These are phyloP conservation scores for Grosmannia serpens DNA, from an alignment of 2,329 filamentous ascomycete genomes.

Conservation along the genomic window DNA sequence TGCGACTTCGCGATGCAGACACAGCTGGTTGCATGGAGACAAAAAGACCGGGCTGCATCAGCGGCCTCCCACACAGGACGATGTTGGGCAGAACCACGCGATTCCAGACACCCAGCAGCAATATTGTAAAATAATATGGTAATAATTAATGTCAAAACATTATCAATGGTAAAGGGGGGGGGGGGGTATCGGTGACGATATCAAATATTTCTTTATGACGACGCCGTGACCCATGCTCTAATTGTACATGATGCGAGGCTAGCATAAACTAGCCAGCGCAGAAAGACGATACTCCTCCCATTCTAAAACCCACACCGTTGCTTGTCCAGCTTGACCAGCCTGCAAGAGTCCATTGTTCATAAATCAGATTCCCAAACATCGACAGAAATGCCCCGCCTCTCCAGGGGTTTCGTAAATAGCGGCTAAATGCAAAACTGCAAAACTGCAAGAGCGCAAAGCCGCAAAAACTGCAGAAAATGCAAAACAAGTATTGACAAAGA, in stretches of 20 bases:
- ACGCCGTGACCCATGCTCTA: constrained; percentile 11
- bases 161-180: neutral
- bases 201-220: constrained; percentile 4
- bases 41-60: neutral
- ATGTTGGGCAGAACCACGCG: neutral
- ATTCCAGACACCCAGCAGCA: neutral
- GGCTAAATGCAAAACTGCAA: neutral
- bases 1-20: neutral
- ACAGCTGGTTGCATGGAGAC: neutral
- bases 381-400: neutral
- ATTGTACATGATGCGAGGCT: neutral
- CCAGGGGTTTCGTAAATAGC: neutral
- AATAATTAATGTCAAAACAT: neutral
- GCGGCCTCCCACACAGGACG: neutral
- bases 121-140: neutral
- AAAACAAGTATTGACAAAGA: neutral
- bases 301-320: neutral
- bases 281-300: neutral
- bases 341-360: neutral
- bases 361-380: neutral
- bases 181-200: constrained; percentile 8
- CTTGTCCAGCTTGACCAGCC: neutral
- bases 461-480: neutral
- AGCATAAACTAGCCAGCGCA: neutral
- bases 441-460: neutral